Evolutionary conservation across 345 rosid species (phyloP), one percentile per base, ranked within the genome.

Genomic region (Carallia brachiata): DNA sequence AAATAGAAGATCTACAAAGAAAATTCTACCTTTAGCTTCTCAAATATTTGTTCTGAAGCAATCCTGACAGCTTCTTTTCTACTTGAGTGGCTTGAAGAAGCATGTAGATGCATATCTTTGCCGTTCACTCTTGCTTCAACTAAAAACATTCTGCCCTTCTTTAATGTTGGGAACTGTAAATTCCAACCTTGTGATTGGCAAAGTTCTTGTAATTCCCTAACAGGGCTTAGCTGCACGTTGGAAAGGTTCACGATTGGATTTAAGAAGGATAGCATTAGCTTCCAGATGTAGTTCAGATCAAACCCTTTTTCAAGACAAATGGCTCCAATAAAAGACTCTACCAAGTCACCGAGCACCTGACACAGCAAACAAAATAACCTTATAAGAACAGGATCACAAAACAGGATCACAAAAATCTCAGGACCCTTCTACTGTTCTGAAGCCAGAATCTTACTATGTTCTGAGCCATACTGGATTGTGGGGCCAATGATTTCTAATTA

Each of bases 311-410:
- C 98, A 10, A 93, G 89, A 56, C 89, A 82, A 70, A 88, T 81
- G 70, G 97, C 97, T 61, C 97, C 98, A 65, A 89, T 58, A 61
- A 73, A 84, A 75, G 98, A 89, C 81, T 93, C 98, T 36, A 93
- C 83, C 85, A 93, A 79, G 79, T 93, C 98, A 65, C 98, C 94
- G 44, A 93, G 96, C 55, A 81, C 97, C 97, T 90, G 88, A 23
- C 73, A 56, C 78, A 70, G 71, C 19, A 70, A 54, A 78, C 31
- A n/a, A 23, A 16, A 44, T 44, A 12, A 44, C 50, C 50, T 44
- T 44, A 44, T 44, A 44, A 44, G 50, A 44, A 12, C 16, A 44
- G 50, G 3, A 62, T 23, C 23, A 23, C 23, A 23, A 23, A 23
- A 23, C 23, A 23, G 23, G 23, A 23, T 23, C 59, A 54, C 8